A percentile compares a stretch with the other conserved stretches of the same genome.
These are phyloP conservation scores for Colletotrichum sp. DNA, from an alignment of 2,329 filamentous ascomycete species.

Conservation along the genomic window DNA sequence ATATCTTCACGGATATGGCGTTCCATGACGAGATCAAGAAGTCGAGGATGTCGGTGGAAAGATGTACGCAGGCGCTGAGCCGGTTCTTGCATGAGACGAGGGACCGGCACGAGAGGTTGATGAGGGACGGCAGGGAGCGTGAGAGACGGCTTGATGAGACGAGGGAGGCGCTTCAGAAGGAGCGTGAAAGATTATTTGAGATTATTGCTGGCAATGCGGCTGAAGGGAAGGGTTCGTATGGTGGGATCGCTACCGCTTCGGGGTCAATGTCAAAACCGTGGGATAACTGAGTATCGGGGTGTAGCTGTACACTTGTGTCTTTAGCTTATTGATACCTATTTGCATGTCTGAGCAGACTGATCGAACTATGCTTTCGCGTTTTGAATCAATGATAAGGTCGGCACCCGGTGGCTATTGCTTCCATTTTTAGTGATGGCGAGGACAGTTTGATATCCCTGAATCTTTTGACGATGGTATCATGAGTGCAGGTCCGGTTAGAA, in stretches of 20 bases:
- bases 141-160: constrained; percentile 36
- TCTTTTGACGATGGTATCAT: rapidly evolving
- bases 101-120: constrained; percentile 30
- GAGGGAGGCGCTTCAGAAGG: constrained; percentile 45
- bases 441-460: rapidly evolving
- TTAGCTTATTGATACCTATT: not conserved
- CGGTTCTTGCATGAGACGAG: constrained; percentile 36
- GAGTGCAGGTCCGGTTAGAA: rapidly evolving
- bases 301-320: not conserved
- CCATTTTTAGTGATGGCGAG: rapidly evolving
- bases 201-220: constrained; percentile 6
- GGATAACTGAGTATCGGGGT: not conserved
- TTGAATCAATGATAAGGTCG: not conserved
- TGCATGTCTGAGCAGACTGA: not conserved
- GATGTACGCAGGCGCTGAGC: constrained; percentile 36
- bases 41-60: constrained; percentile 39
- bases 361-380: rapidly evolving
- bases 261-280: not conserved
- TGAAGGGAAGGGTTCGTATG: not conserved
- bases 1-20: constrained; percentile 56
- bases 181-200: constrained; percentile 49
- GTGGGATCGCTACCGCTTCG: not conserved
- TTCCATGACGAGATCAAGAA: constrained; percentile 58
- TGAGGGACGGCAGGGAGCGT: constrained; percentile 33
- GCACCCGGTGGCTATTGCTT: not conserved